Conservation (phyloP, 2,329 filamentous ascomycete genomes). For the Alternaria triticimaculans region DNA sequence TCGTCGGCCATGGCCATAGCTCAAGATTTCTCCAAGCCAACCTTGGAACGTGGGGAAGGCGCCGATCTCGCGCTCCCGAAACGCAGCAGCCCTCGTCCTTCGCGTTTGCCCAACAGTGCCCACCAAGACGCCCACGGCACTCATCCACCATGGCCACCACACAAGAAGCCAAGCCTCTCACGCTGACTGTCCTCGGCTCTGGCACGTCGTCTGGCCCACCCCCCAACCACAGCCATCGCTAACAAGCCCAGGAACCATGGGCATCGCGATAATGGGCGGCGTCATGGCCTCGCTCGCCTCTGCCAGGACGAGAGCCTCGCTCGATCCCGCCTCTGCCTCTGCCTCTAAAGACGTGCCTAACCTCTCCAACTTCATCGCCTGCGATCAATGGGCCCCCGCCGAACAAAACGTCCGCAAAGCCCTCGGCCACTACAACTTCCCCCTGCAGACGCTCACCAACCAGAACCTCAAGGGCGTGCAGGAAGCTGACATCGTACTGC, state of each 20-base stretch:
- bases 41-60: slow-evolving; percentile 14
- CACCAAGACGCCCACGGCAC: neutral
- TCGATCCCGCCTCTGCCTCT: slow-evolving; percentile 51
- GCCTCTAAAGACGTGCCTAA: slow-evolving; percentile 47
- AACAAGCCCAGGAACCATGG: slow-evolving; percentile 73
- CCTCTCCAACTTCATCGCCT: slow-evolving; percentile 80
- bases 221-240: neutral
- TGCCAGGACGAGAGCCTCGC: slow-evolving; percentile 36
- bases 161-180: slow-evolving; percentile 58
- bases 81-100: slow-evolving; percentile 14
- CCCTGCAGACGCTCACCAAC: slow-evolving; percentile 72
- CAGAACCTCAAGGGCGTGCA: slow-evolving; percentile 73
- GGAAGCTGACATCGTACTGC: slow-evolving; percentile 74
- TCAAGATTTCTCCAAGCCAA: slow-evolving; percentile 13
- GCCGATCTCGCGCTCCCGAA: slow-evolving; percentile 19
- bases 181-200: slow-evolving; percentile 81
- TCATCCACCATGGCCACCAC: slow-evolving; percentile 38
- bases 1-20: slow-evolving; percentile 29
- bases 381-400: slow-evolving; percentile 73
- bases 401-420: slow-evolving; percentile 72
- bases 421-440: slow-evolving; percentile 67
- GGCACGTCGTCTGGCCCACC: slow-evolving; percentile 59
- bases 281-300: slow-evolving; percentile 74
- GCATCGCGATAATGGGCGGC: slow-evolving; percentile 81
- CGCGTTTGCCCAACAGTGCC: slow-evolving; percentile 10